Conservation (phyloP, 2,329 filamentous ascomycete genomes). For the Aspergillus hortae region DNA sequence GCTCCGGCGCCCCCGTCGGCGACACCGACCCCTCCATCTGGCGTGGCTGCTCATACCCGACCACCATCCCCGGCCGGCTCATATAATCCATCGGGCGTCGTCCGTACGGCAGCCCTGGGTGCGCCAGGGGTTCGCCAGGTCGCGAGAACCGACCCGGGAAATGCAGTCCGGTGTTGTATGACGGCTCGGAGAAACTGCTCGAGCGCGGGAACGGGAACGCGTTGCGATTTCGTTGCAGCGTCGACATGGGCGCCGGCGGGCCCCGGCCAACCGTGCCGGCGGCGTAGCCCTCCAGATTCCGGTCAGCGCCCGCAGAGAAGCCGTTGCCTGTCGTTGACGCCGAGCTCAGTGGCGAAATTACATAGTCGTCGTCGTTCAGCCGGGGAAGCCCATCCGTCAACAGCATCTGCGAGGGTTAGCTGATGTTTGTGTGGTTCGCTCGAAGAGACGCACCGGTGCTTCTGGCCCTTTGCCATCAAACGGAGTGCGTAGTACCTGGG, state of each 20-base stretch:
- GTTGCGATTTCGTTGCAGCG: constrained; percentile 26
- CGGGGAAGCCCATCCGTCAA: constrained; percentile 32
- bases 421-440: constrained; percentile 41
- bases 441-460: constrained; percentile 46
- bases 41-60: constrained; percentile 27
- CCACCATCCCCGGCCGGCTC: constrained; percentile 24
- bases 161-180: constrained; percentile 26
- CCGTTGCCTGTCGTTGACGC: constrained; percentile 34
- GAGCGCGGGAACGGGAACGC: constrained; percentile 30
- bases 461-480: constrained; percentile 46
- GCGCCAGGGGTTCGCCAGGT: constrained; percentile 21
- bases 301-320: constrained; percentile 25
- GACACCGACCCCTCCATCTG: constrained; percentile 32
- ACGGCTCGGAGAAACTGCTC: constrained; percentile 34
- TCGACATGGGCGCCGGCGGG: constrained; percentile 23
- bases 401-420: constrained; percentile 26
- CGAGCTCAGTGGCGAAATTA: constrained; percentile 35
- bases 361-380: constrained; percentile 35
- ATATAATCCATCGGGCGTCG: constrained; percentile 30
- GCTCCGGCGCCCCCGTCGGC: constrained; percentile 26
- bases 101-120: constrained; percentile 24
- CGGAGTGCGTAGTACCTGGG: constrained; percentile 55
- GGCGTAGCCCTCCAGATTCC: constrained; percentile 25
- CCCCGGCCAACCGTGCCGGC: constrained; percentile 23
- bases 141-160: constrained; percentile 26